Conservation (phyloP, 2,329 filamentous ascomycete species). For the Colletotrichum phormii region DNA sequence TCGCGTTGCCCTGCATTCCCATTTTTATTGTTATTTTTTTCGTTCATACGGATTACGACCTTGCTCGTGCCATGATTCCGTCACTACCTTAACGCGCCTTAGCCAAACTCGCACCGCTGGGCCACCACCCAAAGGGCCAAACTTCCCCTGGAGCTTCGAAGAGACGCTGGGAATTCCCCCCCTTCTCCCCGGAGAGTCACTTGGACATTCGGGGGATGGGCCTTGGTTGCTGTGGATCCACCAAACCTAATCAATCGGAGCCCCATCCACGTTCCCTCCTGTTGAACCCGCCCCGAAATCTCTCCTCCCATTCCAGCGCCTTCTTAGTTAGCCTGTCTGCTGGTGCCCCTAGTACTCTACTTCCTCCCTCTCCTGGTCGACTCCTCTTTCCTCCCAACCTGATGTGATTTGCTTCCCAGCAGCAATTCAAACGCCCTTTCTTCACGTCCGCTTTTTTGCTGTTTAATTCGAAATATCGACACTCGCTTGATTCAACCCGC, state of each 20-base stretch:
- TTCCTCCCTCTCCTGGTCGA: background rate
- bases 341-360: background rate
- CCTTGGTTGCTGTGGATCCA: conserved; percentile 34
- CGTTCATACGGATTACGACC: background rate
- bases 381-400: conserved; percentile 1
- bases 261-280: conserved; percentile 31
- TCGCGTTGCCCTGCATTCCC: conserved; percentile 25
- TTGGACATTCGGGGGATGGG: conserved; percentile 15
- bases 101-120: background rate
- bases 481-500: conserved; percentile 29
- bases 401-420: conserved; percentile 38
- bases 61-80: conserved; percentile 13
- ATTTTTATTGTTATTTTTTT: background rate
- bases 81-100: background rate
- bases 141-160: background rate
- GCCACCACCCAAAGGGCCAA: background rate
- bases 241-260: conserved; percentile 34
- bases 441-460: background rate
- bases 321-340: background rate
- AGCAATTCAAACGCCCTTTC: conserved; percentile 22
- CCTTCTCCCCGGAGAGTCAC: background rate
- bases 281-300: conserved; percentile 23
- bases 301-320: conserved; percentile 28
- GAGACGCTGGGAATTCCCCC: background rate
- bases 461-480: conserved; percentile 15